Conservation (phyloP, 1,284 basidiomycete species). For the Pholiota adiposa region DNA sequence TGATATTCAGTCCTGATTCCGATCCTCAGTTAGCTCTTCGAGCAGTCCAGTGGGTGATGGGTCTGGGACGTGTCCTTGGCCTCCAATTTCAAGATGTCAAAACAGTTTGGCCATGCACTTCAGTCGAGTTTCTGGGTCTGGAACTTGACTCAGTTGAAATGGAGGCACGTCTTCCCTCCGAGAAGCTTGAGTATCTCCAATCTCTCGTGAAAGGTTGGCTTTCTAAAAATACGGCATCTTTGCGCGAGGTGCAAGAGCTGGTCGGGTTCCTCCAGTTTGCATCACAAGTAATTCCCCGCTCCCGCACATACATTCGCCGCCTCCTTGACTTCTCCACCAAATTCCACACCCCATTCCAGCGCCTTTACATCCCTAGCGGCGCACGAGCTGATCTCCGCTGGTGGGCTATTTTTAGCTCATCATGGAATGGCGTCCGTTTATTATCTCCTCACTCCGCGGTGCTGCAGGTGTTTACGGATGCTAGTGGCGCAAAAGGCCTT, state of each 20-base stretch:
- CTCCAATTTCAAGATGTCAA: background rate
- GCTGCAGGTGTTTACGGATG: constrained; percentile 31
- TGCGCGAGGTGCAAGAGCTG: constrained; percentile 29
- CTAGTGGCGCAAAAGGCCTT: constrained; percentile 32
- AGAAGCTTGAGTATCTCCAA: background rate
- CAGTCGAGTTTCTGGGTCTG: background rate
- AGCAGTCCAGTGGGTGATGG: constrained; percentile 30
- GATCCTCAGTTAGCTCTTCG: constrained; percentile 2
- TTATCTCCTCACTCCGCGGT: constrained; percentile 20
- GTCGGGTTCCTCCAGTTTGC: constrained; percentile 33
- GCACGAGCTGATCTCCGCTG: constrained; percentile 26
- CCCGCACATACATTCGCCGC: constrained; percentile 31
- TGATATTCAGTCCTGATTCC: constrained; percentile 18
- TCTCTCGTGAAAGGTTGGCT: background rate
- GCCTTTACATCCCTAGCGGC: constrained; percentile 24
- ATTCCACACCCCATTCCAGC: constrained; percentile 27
- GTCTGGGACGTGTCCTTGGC: constrained; percentile 14
- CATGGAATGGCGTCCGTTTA: constrained; percentile 39
- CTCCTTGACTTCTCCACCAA: constrained; percentile 29
- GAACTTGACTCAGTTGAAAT: background rate
- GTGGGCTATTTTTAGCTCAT: constrained; percentile 29
- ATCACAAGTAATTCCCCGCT: constrained; percentile 37
- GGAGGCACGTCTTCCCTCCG: background rate
- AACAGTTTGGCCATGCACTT: background rate
- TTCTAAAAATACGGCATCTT: background rate